Evolutionary conservation across 306 rosid species (phyloP).

Genomic region (Medicago arabica): DNA sequence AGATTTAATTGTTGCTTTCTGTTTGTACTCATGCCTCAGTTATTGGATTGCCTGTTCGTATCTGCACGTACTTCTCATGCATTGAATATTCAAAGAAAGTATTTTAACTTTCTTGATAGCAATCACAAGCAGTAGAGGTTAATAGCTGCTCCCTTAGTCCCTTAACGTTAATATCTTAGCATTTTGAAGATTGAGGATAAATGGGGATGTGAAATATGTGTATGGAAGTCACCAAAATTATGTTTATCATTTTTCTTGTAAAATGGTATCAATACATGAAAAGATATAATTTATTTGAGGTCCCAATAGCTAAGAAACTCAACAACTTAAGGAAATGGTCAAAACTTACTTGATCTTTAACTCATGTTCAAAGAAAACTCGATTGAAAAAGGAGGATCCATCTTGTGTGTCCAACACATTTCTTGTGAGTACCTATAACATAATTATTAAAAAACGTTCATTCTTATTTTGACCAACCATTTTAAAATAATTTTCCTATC

Average conservation of each 20-base stretch:
- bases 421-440: too few species aligned
- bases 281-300: neutral
- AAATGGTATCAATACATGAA: neutral
- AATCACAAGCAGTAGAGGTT: neutral
- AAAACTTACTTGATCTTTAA: too few species aligned
- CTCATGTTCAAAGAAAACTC: too few species aligned
- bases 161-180: neutral
- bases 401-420: too few species aligned
- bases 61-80: neutral
- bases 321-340: too few species aligned
- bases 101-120: neutral
- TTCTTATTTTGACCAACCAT: neutral
- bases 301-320: too few species aligned
- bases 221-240: neutral
- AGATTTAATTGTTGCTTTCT: conserved; percentile 22
- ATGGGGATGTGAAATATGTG: neutral
- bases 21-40: conserved; percentile 12
- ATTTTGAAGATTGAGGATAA: too few species aligned
- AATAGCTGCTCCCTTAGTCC: neutral
- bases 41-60: conserved; percentile 26
- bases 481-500: too few species aligned
- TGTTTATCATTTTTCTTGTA: neutral
- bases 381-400: too few species aligned
- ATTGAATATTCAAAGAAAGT: conserved; percentile 6
- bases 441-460: too few species aligned